These are phyloP conservation scores for Colletotrichum eleusines DNA, from an alignment of 2,329 filamentous ascomycete species.

Conservation along the genomic window DNA sequence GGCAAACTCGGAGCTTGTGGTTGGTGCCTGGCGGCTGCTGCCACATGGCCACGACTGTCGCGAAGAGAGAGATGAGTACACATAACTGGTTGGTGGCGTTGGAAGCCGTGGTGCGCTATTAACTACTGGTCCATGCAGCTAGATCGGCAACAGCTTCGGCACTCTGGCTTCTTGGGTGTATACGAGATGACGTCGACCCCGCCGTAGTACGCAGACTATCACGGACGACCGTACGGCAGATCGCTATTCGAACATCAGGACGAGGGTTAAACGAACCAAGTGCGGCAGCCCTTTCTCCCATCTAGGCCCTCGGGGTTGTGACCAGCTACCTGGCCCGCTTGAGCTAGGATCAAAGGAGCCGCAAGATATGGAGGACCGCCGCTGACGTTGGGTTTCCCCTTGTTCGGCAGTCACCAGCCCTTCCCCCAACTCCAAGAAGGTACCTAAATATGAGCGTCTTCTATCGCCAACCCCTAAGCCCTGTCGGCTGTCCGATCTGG, in stretches of 20 bases:
- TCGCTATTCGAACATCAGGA: constrained; percentile 3
- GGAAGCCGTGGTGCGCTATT: neutral
- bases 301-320: neutral
- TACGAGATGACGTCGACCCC: constrained; percentile 24
- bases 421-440: constrained; percentile 12
- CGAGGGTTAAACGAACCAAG: neutral
- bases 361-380: neutral
- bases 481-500: constrained; percentile 6
- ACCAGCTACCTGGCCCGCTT: neutral
- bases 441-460: neutral
- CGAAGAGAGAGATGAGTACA: neutral
- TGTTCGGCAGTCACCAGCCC: constrained; percentile 27
- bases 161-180: constrained; percentile 20
- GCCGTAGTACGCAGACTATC: constrained; percentile 9
- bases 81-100: constrained; percentile 9
- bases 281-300: constrained; percentile 6
- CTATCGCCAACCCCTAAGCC: neutral
- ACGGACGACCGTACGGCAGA: constrained; percentile 29
- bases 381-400: constrained; percentile 13
- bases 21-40: constrained; percentile 17
- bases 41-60: constrained; percentile 10
- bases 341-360: constrained; percentile 10
- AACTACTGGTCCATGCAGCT: constrained; percentile 16
- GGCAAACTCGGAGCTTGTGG: constrained; percentile 22
- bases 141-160: constrained; percentile 26